phyloP scores from a whole-genome alignment of 1,284 basidiomycete species.

The Malassezia japonica region DNA sequence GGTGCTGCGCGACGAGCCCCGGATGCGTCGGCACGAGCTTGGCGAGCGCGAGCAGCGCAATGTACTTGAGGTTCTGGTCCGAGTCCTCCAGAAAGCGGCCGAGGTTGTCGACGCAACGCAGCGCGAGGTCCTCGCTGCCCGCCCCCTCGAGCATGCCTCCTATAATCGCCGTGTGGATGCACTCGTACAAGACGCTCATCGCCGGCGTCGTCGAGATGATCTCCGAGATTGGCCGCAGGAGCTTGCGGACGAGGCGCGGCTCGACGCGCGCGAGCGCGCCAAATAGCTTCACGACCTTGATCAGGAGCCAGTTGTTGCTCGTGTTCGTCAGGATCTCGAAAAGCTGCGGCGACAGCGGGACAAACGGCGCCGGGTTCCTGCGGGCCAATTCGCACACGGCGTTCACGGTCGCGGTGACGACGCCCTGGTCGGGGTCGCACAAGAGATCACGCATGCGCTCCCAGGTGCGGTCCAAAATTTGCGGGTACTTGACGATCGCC shows the following conservation, averaged over 20 bases:
- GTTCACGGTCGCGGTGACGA: conserved; percentile 83
- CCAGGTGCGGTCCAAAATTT: conserved; percentile 31
- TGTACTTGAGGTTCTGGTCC: conserved; percentile 93
- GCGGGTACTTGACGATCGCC: conserved; percentile 33
- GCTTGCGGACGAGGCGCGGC: conserved; percentile 82
- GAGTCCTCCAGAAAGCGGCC: conserved; percentile 80
- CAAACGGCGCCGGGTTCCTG: conserved; percentile 31
- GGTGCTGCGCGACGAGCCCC: conserved; percentile 79
- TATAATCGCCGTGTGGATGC: conserved; percentile 93
- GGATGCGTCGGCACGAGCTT: conserved; percentile 91
- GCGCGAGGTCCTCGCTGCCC: conserved; percentile 60
- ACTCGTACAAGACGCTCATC: conserved; percentile 92
- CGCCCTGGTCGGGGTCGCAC: conserved; percentile 53
- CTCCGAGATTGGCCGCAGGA: conserved; percentile 82
- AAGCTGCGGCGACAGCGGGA: conserved; percentile 65
- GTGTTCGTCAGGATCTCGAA: conserved; percentile 90
- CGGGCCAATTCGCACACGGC: conserved; percentile 82
- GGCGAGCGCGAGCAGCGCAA: conserved; percentile 82
- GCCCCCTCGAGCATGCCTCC: conserved; percentile 70
- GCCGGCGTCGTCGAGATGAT: conserved; percentile 92
- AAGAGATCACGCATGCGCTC: conserved; percentile 63
- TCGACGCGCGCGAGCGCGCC: conserved; percentile 64
- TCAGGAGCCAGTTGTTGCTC: conserved; percentile 98
- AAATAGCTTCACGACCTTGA: conserved; percentile 82
- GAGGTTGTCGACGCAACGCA: conserved; percentile 83